Conservation (phyloP, 768 basidiomycete species). For the Phlegmacium glaucopus region DNA sequence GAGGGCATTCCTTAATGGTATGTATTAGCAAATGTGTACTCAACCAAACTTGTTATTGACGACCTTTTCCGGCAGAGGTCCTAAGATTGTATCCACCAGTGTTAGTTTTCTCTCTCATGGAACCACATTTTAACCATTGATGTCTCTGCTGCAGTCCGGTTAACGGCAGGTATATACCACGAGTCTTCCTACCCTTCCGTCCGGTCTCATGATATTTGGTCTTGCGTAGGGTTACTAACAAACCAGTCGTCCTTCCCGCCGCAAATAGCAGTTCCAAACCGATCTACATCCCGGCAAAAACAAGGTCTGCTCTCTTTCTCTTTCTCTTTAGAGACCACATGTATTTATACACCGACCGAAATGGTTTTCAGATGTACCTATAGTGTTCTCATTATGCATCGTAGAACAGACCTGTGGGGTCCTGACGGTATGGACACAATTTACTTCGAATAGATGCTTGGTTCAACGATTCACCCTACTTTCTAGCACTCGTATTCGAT, state of each 20-base stretch:
- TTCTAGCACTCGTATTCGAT: slow-evolving; percentile 49
- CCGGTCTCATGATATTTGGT: too few species aligned
- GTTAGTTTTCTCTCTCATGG: slow-evolving; percentile 13
- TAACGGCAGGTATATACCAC: slow-evolving; percentile 2
- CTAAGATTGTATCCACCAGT: slow-evolving; percentile 36
- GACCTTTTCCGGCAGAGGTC: slow-evolving; percentile 29
- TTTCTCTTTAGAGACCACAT: too few species aligned
- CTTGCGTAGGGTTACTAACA: slow-evolving; percentile 2
- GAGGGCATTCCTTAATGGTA: slow-evolving; percentile 31
- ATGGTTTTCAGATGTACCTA: slow-evolving; percentile 18
- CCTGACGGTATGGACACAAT: slow-evolving; percentile 38
- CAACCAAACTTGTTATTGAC: background rate
- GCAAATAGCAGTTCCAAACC: slow-evolving; percentile 12
- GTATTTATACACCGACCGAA: background rate
- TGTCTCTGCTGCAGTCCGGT: slow-evolving; percentile 3
- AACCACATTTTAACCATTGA: background rate
- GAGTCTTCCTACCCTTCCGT: background rate
- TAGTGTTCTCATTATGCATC: slow-evolving; percentile 44
- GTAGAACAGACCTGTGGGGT: slow-evolving; percentile 50
- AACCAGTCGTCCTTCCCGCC: slow-evolving; percentile 10
- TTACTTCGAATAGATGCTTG: background rate
- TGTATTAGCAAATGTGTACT: background rate
- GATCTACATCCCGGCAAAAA: slow-evolving; percentile 25
- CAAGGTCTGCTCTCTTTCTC: slow-evolving; percentile 33
- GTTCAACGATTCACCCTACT: background rate